Evolutionary conservation across 2,329 filamentous ascomycete genomes (phyloP).

Genomic region (Claviceps sp.): DNA sequence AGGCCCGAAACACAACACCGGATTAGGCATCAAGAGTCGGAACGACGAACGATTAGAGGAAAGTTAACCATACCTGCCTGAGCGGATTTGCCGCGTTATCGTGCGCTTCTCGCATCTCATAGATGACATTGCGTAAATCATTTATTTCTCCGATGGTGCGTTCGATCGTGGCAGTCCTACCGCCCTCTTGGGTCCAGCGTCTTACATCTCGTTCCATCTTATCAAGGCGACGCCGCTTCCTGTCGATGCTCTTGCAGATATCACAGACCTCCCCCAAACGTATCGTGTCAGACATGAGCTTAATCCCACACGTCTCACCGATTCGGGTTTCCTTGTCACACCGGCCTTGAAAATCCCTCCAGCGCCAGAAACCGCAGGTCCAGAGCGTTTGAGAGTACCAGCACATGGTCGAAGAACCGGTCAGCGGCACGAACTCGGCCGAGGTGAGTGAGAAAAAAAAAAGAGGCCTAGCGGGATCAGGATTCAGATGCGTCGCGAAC

Average conservation of each 20-base stretch:
- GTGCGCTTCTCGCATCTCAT: conserved; percentile 30
- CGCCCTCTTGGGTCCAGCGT: conserved; percentile 67
- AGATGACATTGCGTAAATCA: conserved; percentile 48
- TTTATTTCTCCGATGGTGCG: conserved; percentile 56
- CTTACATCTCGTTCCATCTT: conserved; percentile 64
- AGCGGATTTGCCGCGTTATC: conserved; percentile 21
- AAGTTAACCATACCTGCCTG: conserved; percentile 15
- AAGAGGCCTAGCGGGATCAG: conserved; percentile 7
- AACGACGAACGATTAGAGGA: background rate
- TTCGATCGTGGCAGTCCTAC: conserved; percentile 59
- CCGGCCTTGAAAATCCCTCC: conserved; percentile 84
- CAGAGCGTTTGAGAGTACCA: conserved; percentile 88
- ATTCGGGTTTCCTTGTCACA: conserved; percentile 92
- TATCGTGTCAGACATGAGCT: conserved; percentile 66
- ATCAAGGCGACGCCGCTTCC: conserved; percentile 61
- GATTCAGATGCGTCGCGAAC: conserved; percentile 7
- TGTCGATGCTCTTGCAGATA: conserved; percentile 78
- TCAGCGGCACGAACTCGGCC: conserved; percentile 7
- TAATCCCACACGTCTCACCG: conserved; percentile 91
- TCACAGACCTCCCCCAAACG: conserved; percentile 54
- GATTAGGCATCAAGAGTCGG: no score
- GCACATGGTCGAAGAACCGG: conserved; percentile 52
- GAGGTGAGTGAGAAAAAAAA: conserved; percentile 3
- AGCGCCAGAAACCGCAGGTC: conserved; percentile 83
- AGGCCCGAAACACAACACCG: no score